phyloP scores from a whole-genome alignment of 352 stramenopile genomes.

The Plasmopara muralis region DNA sequence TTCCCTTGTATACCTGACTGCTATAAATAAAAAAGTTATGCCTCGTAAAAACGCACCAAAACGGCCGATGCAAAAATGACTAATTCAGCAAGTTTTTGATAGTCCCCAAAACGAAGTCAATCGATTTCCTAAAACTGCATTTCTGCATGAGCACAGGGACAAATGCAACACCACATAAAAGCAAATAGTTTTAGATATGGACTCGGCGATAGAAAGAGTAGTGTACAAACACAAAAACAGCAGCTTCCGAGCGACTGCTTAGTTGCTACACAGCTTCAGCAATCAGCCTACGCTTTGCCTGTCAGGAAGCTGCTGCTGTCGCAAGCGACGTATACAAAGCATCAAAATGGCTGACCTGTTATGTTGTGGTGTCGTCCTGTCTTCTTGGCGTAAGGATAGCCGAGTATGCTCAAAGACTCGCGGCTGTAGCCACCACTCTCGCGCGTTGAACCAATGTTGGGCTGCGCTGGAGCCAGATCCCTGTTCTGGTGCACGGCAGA shows the following conservation, averaged over 20 bases:
- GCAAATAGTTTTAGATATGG: constrained; percentile 27
- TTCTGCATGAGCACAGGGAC: constrained; percentile 17
- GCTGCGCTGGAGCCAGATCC: constrained; percentile 24
- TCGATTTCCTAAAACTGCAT: constrained; percentile 34
- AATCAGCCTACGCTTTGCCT: neutral
- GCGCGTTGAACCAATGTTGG: constrained; percentile 33
- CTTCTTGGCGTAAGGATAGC: constrained; percentile 79
- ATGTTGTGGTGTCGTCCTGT: constrained; percentile 51
- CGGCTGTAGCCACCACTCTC: constrained; percentile 61
- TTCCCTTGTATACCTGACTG: neutral
- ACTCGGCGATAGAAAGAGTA: constrained; percentile 23
- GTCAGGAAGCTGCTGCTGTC: constrained; percentile 21
- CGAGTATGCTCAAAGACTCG: constrained; percentile 74
- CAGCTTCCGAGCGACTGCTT: constrained; percentile 21
- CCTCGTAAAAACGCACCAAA: constrained; percentile 9
- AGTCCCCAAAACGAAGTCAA: constrained; percentile 17
- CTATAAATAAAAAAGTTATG: constrained; percentile 5
- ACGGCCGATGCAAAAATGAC: constrained; percentile 1
- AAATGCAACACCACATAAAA: constrained; percentile 18
- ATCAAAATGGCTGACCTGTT: constrained; percentile 29
- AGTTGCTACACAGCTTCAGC: constrained; percentile 3
- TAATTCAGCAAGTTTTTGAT: constrained; percentile 15
- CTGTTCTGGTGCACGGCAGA: constrained; percentile 9
- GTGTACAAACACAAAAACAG: constrained; percentile 24
- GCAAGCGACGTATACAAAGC: constrained; percentile 6